These are phyloP conservation scores for Pterocarpus macrocarpus DNA, from an alignment of 306 rosid genomes.

Conservation along the genomic window DNA sequence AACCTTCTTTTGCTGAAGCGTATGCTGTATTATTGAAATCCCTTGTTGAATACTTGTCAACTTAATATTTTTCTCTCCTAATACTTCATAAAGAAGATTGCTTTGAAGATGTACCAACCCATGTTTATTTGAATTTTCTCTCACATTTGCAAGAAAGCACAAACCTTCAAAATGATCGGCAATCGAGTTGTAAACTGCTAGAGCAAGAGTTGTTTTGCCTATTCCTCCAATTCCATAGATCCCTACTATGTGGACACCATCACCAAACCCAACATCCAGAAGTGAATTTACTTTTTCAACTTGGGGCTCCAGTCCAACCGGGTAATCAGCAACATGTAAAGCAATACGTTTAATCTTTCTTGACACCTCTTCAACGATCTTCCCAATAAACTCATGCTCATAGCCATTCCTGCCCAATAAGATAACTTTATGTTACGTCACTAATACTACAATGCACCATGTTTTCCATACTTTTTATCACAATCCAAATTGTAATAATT, in stretches of 20 bases:
- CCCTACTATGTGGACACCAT: constrained; percentile 5
- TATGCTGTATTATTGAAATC: neutral
- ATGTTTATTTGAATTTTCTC: neutral
- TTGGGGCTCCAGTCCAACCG: constrained; percentile 27
- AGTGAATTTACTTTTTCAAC: neutral
- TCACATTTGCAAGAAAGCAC: neutral
- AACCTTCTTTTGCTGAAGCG: neutral
- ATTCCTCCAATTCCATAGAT: constrained; percentile 23
- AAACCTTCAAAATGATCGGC: neutral
- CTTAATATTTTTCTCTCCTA: neutral
- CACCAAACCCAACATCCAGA: neutral
- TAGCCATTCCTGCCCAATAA: neutral
- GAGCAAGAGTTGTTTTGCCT: constrained; percentile 34
- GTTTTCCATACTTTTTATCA: no score
- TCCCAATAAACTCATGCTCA: neutral
- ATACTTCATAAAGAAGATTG: neutral
- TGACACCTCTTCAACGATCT: neutral
- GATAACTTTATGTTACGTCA: no score
- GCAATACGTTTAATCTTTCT: neutral
- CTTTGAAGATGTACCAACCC: neutral
- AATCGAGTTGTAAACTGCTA: neutral
- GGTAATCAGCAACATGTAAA: constrained; percentile 3
- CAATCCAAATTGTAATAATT: no score
- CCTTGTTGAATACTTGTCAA: neutral
- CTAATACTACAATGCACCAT: no score